A percentile compares a stretch with the other conserved stretches of the same genome.
phyloP scores from a whole-genome alignment of 2,329 filamentous ascomycete species.

The Arachnomyces sp. region DNA sequence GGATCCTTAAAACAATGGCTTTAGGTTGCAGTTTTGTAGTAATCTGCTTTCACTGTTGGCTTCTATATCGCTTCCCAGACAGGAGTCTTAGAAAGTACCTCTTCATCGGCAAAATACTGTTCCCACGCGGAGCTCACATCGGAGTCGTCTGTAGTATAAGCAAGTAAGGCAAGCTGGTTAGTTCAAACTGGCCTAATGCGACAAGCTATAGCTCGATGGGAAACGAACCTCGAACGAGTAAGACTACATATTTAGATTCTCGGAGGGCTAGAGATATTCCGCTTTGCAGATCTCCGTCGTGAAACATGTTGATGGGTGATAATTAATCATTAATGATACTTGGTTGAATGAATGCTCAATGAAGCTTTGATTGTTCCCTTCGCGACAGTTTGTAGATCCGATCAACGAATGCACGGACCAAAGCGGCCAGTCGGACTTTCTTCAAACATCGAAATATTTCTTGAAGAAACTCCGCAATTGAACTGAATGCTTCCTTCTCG shows the following conservation, averaged over 20 bases:
- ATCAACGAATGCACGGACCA: too few relatives aligned
- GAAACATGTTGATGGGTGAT: constrained; percentile 64
- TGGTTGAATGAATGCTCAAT: too few relatives aligned
- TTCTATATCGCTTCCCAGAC: not conserved
- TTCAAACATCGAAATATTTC: too few relatives aligned
- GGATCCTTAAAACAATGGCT: constrained; percentile 62
- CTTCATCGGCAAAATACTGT: constrained; percentile 50
- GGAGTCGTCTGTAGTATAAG: constrained; percentile 49
- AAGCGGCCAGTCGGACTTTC: too few relatives aligned
- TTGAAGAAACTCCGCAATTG: too few relatives aligned
- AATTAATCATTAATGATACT: not conserved
- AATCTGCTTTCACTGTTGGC: constrained; percentile 32
- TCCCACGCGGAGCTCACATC: constrained; percentile 62
- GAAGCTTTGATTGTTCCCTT: too few relatives aligned
- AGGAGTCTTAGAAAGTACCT: constrained; percentile 35
- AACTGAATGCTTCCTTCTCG: too few relatives aligned
- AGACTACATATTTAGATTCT: constrained; percentile 68
- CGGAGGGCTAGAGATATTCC: constrained; percentile 69
- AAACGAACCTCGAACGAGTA: constrained; percentile 67
- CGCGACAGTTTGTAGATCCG: too few relatives aligned
- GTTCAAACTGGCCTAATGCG: not conserved
- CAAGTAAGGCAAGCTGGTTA: constrained; percentile 1
- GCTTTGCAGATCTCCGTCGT: constrained; percentile 67
- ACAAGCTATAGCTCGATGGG: not conserved
- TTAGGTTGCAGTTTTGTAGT: constrained; percentile 52